Evolutionary conservation across 495 filamentous ascomycete genomes (phyloP), one percentile per base, ranked within the genome.

Genomic region (Annulohypoxylon moriforme): DNA sequence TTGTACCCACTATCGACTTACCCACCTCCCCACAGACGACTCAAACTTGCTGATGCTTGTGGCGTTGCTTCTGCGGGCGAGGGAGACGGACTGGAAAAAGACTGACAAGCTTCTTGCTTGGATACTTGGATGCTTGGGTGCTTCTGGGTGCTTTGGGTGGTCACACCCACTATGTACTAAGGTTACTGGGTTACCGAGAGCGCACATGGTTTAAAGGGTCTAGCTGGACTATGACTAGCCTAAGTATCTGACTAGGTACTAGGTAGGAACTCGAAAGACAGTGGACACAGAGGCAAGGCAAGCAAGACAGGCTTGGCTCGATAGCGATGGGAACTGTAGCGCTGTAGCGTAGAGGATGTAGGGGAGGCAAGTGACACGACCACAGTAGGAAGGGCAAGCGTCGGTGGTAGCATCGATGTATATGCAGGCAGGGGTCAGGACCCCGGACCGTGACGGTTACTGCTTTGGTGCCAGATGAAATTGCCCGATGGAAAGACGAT

Each of bases 401-500:
- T 72, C 65, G 60, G 70, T 65, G 60, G 70, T 68, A 72, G 70
- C 40, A 72, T 72, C 60, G 50, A 73, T 58, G 71, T 66, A 73
- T 68, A 66, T 73, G 71, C 71, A 73, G 22, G 46, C 68, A 73
- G 68, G 64, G 76, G 76, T 65, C 69, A 34, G 42, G 27, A 64
- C 66, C 67, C 69, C 67, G 70, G 64, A 68, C 72, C 69, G 67
- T 59, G 75, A 75, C 75, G 75, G 75, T 76, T 77, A 75, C 65
- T 73, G 49, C 61, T 73, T 58, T 69, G 69, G 74, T 75, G 74
- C 78, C 73, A 77, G 78, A 79, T 78, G 74, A 80, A 80, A 80
- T 81, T 81, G 79, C 77, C 79, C 79, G 79, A 81, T 79, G 72
- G 74, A 68, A 73, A 64, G 69, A 66, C 74, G 67, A 74, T 74